phyloP scores from a whole-genome alignment of 1,284 basidiomycete genomes.

The Amylostereum areolatum region DNA sequence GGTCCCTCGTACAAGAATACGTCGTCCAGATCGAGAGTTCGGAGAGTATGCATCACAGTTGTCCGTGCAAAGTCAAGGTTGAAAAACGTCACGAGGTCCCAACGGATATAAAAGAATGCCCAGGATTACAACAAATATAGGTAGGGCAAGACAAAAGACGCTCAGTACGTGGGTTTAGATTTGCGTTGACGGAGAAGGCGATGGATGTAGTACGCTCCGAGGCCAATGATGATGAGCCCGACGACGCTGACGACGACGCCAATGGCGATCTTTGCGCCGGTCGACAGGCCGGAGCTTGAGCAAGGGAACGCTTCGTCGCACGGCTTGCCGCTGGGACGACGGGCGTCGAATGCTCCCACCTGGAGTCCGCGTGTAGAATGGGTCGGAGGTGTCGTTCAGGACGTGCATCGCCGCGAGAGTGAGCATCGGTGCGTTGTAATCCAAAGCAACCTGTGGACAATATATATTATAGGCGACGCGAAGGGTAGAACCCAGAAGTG shows the following conservation, averaged over 20 bases:
- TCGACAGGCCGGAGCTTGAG: conserved; percentile 38
- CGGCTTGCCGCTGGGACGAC: conserved; percentile 60
- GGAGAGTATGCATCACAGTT: too few relatives aligned
- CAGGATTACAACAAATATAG: neutral
- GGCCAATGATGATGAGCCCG: conserved; percentile 46
- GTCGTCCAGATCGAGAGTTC: too few relatives aligned
- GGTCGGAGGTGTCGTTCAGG: conserved; percentile 64
- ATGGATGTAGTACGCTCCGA: conserved; percentile 39
- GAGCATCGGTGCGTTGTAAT: conserved; percentile 84
- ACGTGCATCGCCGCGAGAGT: conserved; percentile 75
- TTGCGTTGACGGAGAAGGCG: conserved; percentile 2
- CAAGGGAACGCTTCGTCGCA: conserved; percentile 66
- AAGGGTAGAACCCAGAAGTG: neutral
- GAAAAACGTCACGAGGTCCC: too few relatives aligned
- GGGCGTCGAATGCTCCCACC: conserved; percentile 58
- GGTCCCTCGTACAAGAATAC: too few relatives aligned
- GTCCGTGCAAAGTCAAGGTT: too few relatives aligned
- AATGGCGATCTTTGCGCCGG: conserved; percentile 64
- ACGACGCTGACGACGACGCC: conserved; percentile 61
- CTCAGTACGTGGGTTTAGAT: conserved; percentile 1
- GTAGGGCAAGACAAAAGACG: too few relatives aligned
- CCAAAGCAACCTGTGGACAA: conserved; percentile 54
- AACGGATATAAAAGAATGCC: neutral
- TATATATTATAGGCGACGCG: conserved; percentile 14
- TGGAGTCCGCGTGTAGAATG: conserved; percentile 69